A percentile compares a stretch with the other conserved stretches of the same genome.
Evolutionary conservation across 805 yeast species (phyloP).

Genomic region (Priceomyces castillae): DNA sequence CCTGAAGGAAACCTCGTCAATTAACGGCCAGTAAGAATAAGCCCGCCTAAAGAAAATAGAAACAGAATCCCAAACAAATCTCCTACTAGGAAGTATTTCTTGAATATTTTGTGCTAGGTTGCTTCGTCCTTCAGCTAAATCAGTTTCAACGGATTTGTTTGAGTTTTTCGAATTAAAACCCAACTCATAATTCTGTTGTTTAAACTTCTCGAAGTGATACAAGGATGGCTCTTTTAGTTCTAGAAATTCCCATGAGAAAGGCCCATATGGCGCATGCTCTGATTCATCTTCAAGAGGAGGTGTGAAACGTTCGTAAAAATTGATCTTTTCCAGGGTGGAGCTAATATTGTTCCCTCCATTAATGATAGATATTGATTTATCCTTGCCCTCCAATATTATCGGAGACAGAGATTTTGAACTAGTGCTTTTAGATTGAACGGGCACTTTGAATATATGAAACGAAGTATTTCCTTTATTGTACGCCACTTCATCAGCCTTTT

Average conservation of each 20-base stretch:
- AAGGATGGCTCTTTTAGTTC: not conserved
- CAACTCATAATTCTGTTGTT: not conserved
- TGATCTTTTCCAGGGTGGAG: too few species aligned
- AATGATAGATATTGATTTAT: too few species aligned
- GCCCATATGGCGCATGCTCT: not conserved
- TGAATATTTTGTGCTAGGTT: not conserved
- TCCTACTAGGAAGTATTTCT: not conserved
- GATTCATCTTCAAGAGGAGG: too few species aligned
- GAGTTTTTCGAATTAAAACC: not conserved
- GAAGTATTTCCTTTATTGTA: too few species aligned
- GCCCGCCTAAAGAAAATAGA: slow-evolving; percentile 47
- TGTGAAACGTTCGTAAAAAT: too few species aligned
- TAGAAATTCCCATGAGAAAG: not conserved
- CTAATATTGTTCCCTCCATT: too few species aligned
- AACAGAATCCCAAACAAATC: not conserved
- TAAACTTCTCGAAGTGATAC: not conserved
- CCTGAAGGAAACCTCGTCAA: slow-evolving; percentile 56
- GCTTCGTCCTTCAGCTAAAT: not conserved
- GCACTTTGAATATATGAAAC: too few species aligned
- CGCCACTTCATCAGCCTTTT: not conserved
- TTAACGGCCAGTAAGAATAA: slow-evolving; percentile 50
- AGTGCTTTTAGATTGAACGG: too few species aligned
- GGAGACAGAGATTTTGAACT: too few species aligned
- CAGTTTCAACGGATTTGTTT: not conserved
- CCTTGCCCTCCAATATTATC: too few species aligned